A percentile compares a stretch with the other conserved stretches of the same genome.
phyloP scores from a whole-genome alignment of 2,329 filamentous ascomycete genomes.

The Salinomyces thailandicus region DNA sequence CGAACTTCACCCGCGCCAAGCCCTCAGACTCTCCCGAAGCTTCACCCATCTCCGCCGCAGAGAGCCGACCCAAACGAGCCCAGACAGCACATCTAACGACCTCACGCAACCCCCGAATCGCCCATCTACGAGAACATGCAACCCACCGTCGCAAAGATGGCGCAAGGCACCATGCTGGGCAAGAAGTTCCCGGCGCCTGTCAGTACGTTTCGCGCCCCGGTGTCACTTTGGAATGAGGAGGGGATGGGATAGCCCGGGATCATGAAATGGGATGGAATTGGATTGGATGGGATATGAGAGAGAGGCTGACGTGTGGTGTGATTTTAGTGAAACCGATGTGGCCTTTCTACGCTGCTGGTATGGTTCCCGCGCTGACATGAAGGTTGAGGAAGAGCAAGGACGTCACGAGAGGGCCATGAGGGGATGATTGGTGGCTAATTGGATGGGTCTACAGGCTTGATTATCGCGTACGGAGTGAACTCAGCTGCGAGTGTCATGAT shows the following conservation, averaged over 20 bases:
- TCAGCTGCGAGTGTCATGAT: slow-evolving; percentile 66
- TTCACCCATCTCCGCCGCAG: not conserved
- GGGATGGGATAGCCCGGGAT: too few relatives aligned
- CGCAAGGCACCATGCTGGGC: slow-evolving; percentile 29
- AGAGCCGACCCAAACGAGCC: too few relatives aligned
- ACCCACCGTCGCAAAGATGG: not conserved
- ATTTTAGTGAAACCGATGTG: slow-evolving; percentile 74
- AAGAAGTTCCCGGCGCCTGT: slow-evolving; percentile 43
- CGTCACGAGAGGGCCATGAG: not conserved
- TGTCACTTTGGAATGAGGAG: too few relatives aligned
- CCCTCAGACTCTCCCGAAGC: slow-evolving; percentile 1
- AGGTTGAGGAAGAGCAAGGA: not conserved
- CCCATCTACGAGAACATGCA: not conserved
- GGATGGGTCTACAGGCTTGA: slow-evolving; percentile 48
- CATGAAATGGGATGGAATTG: too few relatives aligned
- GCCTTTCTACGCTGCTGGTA: slow-evolving; percentile 94
- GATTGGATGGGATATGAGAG: too few relatives aligned
- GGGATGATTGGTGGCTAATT: not conserved
- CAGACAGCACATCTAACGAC: too few relatives aligned
- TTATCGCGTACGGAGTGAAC: slow-evolving; percentile 90
- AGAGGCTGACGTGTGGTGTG: not conserved
- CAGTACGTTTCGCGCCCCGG: too few relatives aligned
- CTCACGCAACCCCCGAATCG: too few relatives aligned
- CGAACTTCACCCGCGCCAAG: slow-evolving; percentile 1
- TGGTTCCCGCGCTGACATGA: too few relatives aligned